Percentiles rank a stretch among this genome's conserved stretches.
Conservation (phyloP, 2,329 filamentous ascomycete species). For the Colletotrichum melonis region DNA sequence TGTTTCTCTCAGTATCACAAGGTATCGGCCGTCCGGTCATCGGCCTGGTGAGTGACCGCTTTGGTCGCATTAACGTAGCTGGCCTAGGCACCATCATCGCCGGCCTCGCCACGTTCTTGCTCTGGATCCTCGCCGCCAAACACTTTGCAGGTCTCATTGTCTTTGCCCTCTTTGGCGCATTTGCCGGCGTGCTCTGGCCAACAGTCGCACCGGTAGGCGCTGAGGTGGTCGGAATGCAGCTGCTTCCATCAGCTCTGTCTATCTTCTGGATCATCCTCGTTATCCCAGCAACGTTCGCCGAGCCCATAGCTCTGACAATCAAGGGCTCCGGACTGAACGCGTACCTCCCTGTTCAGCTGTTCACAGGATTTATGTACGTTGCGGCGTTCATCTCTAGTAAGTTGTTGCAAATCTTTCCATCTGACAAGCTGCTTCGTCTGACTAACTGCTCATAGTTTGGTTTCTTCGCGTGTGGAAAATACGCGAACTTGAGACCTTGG, state of each 20-base stretch:
- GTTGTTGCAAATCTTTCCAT: conserved; percentile 1
- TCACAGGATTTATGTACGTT: conserved; percentile 71
- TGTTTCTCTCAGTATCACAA: conserved; percentile 58
- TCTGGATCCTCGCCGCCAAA: conserved; percentile 79
- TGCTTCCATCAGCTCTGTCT: conserved; percentile 75
- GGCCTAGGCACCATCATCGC: conserved; percentile 71
- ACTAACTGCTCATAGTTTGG: conserved; percentile 27
- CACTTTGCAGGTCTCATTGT: conserved; percentile 75
- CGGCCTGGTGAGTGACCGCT: conserved; percentile 76
- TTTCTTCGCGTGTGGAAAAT: conserved; percentile 36
- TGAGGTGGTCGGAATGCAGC: conserved; percentile 77
- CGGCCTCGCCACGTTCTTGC: conserved; percentile 73
- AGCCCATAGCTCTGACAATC: conserved; percentile 72
- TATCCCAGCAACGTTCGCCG: conserved; percentile 76
- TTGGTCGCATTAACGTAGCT: conserved; percentile 81
- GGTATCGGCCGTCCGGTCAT: conserved; percentile 78
- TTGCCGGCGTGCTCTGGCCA: conserved; percentile 79
- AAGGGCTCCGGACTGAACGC: conserved; percentile 53
- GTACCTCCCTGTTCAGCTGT: conserved; percentile 67
- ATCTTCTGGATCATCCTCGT: conserved; percentile 79
- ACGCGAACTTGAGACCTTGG: conserved; percentile 23
- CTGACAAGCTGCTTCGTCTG: rapidly evolving
- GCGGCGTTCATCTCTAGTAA: conserved; percentile 60
- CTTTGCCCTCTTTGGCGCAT: conserved; percentile 75
- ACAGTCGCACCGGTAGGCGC: conserved; percentile 77